Percentiles rank a stretch among this genome's conserved stretches.
phyloP scores from a whole-genome alignment of 2,329 filamentous ascomycete species.

The Pyrenochaeta sp. region DNA sequence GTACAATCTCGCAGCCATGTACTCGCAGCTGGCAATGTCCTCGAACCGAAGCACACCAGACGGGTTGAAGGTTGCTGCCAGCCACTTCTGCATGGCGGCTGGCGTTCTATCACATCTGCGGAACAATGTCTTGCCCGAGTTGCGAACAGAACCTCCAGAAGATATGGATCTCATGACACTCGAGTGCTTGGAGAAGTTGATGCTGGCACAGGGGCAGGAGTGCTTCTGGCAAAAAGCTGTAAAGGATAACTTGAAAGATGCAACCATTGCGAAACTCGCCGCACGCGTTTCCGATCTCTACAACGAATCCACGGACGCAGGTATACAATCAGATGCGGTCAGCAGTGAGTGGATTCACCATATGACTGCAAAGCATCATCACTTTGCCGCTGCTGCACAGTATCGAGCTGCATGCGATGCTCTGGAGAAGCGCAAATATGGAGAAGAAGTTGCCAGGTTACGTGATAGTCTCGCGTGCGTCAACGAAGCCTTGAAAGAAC shows the following conservation, averaged over 20 bases:
- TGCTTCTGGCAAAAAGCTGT: conserved; percentile 99
- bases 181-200: conserved; percentile 80
- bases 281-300: conserved; percentile 93
- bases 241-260: conserved; percentile 91
- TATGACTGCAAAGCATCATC: conserved; percentile 94
- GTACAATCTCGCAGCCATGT: conserved; percentile 91
- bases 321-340: conserved; percentile 86
- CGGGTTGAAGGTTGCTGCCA: conserved; percentile 85
- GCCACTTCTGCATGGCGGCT: conserved; percentile 87
- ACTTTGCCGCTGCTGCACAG: conserved; percentile 95
- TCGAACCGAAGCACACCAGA: conserved; percentile 80
- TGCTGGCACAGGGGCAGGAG: conserved; percentile 93
- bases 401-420: conserved; percentile 90
- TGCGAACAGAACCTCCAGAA: conserved; percentile 84
- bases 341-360: conserved; percentile 98
- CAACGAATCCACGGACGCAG: conserved; percentile 80
- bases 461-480: conserved; percentile 83
- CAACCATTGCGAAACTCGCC: conserved; percentile 87
- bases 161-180: conserved; percentile 94
- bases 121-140: conserved; percentile 77
- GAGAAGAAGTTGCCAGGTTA: conserved; percentile 90
- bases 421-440: conserved; percentile 91
- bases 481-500: conserved; percentile 85
- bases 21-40: conserved; percentile 87
- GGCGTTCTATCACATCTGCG: conserved; percentile 84